phyloP scores from a whole-genome alignment of 306 rosid genomes.

The Ormosia emarginata region DNA sequence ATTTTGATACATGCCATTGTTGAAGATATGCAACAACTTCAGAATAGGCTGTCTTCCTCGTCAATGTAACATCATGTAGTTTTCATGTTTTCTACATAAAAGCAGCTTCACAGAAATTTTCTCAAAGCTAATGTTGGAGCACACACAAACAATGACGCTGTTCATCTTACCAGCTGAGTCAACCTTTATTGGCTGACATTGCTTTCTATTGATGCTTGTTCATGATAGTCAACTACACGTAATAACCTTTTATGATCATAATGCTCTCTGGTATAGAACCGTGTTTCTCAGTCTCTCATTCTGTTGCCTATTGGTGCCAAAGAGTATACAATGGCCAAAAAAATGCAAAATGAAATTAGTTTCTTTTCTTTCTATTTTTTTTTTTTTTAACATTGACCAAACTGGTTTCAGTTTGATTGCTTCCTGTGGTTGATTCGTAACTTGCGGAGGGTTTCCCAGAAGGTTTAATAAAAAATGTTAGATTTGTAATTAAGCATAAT shows the following conservation, averaged over 20 bases:
- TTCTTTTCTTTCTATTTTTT: too few relatives aligned
- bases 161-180: not conserved
- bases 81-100: not conserved
- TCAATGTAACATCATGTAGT: not conserved
- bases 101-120: not conserved
- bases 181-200: not conserved
- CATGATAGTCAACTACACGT: not conserved
- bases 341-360: too few relatives aligned
- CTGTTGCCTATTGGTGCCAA: not conserved
- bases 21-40: not conserved
- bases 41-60: not conserved
- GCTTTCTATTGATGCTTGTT: not conserved
- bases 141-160: not conserved
- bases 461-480: too few relatives aligned
- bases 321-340: not conserved
- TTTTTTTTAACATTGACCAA: too few relatives aligned
- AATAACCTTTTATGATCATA: not conserved
- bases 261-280: not conserved
- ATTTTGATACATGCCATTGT: not conserved
- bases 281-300: not conserved
- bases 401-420: too few relatives aligned
- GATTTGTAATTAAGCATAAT: too few relatives aligned
- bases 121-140: not conserved
- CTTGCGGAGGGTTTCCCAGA: too few relatives aligned
- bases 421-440: too few relatives aligned